Conservation (phyloP, 805 yeast species). For the Candida methanosorbosa region DNA sequence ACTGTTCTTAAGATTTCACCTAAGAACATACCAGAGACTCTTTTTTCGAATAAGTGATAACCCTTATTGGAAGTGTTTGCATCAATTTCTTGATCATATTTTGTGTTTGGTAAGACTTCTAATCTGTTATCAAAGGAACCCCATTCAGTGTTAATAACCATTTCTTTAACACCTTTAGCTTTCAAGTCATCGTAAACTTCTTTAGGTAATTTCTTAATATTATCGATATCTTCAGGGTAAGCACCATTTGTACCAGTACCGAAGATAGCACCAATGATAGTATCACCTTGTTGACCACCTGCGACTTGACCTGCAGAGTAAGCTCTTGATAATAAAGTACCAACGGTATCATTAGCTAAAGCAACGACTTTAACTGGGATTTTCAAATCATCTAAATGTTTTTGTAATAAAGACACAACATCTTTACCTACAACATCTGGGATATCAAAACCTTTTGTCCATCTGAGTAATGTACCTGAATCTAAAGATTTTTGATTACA, state of each 20-base stretch:
- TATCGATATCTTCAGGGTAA: conserved; percentile 67
- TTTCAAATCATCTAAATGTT: conserved; percentile 48
- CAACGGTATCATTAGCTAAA: conserved; percentile 92
- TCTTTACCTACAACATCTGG: conserved; percentile 81
- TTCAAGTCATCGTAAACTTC: conserved; percentile 28
- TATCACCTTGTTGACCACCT: conserved; percentile 56
- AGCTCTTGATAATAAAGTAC: conserved; percentile 83
- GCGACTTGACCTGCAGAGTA: conserved; percentile 54
- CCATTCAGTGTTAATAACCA: conserved; percentile 97
- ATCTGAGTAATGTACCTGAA: conserved; percentile 76
- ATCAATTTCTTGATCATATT: conserved; percentile 69
- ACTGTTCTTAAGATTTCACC: conserved; percentile 82
- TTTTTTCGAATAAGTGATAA: conserved; percentile 85
- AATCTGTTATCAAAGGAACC: conserved; percentile 91
- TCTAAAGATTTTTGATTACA: conserved; percentile 76
- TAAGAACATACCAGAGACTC: conserved; percentile 86
- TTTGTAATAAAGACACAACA: conserved; percentile 66
- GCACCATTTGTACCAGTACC: conserved; percentile 99
- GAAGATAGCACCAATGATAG: conserved; percentile 83
- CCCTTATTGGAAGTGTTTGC: conserved; percentile 71
- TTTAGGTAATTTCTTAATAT: conserved; percentile 66
- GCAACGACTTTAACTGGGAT: conserved; percentile 74
- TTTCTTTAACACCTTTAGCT: conserved; percentile 43
- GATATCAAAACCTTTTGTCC: conserved; percentile 95
- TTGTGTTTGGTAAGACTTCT: conserved; percentile 65